Conservation (phyloP, 2,329 filamentous ascomycete species). For the Paramyrothecium sp. region DNA sequence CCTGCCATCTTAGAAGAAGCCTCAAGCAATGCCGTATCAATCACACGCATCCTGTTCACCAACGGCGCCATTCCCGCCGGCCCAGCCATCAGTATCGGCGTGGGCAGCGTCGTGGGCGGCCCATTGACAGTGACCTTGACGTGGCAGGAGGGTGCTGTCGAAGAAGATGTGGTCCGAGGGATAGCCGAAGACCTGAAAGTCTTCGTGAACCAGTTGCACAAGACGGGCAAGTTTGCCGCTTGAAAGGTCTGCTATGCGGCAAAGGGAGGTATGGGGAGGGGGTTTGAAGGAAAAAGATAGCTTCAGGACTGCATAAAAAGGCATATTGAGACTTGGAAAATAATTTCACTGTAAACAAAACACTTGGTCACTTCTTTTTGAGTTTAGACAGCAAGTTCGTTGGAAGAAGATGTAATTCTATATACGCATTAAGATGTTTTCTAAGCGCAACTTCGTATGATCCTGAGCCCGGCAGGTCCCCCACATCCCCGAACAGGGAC, state of each 20-base stretch:
- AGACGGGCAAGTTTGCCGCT: constrained; percentile 19
- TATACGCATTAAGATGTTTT: constrained; percentile 11
- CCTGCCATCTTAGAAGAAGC: constrained; percentile 23
- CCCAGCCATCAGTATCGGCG: constrained; percentile 41
- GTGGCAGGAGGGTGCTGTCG: constrained; percentile 47
- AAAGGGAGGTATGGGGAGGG: neutral
- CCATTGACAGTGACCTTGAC: constrained; percentile 40
- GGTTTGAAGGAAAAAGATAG: too few relatives aligned
- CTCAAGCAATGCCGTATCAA: constrained; percentile 23
- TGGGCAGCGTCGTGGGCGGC: constrained; percentile 42
- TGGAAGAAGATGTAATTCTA: constrained; percentile 8
- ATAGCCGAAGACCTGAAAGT: constrained; percentile 34
- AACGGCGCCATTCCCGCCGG: constrained; percentile 46
- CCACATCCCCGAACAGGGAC: neutral
- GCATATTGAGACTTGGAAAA: too few relatives aligned
- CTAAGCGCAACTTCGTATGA: neutral
- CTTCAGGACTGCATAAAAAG: too few relatives aligned
- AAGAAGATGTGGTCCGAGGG: constrained; percentile 31
- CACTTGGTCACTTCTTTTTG: too few relatives aligned
- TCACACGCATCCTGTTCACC: constrained; percentile 47
- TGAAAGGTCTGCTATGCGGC: neutral
- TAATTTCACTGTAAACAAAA: too few relatives aligned
- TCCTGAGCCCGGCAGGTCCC: neutral
- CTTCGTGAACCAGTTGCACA: constrained; percentile 13
- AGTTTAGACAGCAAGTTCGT: too few relatives aligned